Evolutionary conservation across 2,329 filamentous ascomycete species (phyloP), one percentile per base, ranked within the genome.

Genomic region (Periglandula ipomoeae): DNA sequence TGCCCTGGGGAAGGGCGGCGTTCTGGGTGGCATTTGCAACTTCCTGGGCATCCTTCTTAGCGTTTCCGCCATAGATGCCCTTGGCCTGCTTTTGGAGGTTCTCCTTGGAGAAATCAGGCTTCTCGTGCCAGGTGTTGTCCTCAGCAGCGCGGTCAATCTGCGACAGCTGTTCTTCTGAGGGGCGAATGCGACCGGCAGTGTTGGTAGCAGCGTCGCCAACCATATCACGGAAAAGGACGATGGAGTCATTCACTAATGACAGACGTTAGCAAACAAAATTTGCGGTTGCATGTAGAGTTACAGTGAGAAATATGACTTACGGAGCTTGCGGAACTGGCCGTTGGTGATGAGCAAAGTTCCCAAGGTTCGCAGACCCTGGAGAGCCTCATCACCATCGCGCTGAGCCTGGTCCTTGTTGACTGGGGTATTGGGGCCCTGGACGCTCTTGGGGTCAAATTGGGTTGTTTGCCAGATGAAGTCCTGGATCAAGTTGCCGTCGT

Each of bases 381-480:
- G 73, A 1, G 86, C 89, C 64, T 91, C 78, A 54, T 93, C 81
- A 37, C 85, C 88, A 64, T 98, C 88, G 62, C 91, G 84, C 69
- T 85, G 81, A 23, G 87, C 87, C 2, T 78, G 77, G 1, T 87
- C 82, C 72, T 89, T 94, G 62, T 81, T 78, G 43, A 95, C 59
- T 0, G 89, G 85, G 1, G 80, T 77, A 49, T 75, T 73, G 3
- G 88, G 87, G 1, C 74, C 67, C 50, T 70, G 65, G 23, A 87
- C 75, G 46, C 77, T 73, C 59, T 75, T 82, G 50, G 79, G 70
- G 47, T 82, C 79, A 53, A 93, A 82, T 42, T 86, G 78, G 62
- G 89, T 82, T 0, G 89, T 90, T 64, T 95, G 87, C 85, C 87
- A 98, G 68, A 97, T 88, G 68, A 98, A 97, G 61, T 98, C 90